Base-by-base conservation (phyloP, 2,329 filamentous ascomycete species). In the Microsporum canis region DNA sequence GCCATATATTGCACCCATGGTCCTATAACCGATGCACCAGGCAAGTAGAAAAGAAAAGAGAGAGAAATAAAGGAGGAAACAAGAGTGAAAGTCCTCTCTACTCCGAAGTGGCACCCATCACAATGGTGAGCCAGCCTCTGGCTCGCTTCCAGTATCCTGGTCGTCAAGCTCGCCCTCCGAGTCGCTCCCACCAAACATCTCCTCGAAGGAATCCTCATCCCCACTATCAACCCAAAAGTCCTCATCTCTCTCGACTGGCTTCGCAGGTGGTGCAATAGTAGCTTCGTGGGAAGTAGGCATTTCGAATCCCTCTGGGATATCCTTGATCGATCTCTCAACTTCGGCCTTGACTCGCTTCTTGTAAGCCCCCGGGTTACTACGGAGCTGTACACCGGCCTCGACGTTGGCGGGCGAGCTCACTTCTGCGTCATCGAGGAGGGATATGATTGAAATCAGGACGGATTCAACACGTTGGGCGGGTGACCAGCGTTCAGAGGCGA, bases 341-440 rank as follows among this genome's bases (percentile, higher is more conserved):
- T 90, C 83, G 49, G 84, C 82, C 64, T 77, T 80, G 1, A 92
- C 89, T 67, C 80, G 81, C 49, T 78, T 75, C 69, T 89, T 85
- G 79, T 95, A 99, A 36, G 79, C 74, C 1, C 79, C 77, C 0
- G 84, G 84, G 36, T 86, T 76, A 67, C 91, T 89, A 63, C 92
- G 86, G 69, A 95, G 87, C 78, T 91, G 83, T 29, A 96, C 87
- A 61, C 89, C 85, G 1, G 94, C 92, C 67, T 97, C 92, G 60
- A 97, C 91, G 72, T 97, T 97, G 65, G 92, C 94, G 0, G 94
- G 90, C 0, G 91, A 96, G 67, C 86, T 90, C 69, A 95, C 89
- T 74, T 99, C 92, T 12, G 92, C 90, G 68, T 96, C 90, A 72
- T 97, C 94, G 60, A 99, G 84, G 1, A 99, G 84, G 4, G 94